A percentile compares a stretch with the other conserved stretches of the same genome.
phyloP scores from a whole-genome alignment of 768 basidiomycete species.

The Rhizopogon roseolus region DNA sequence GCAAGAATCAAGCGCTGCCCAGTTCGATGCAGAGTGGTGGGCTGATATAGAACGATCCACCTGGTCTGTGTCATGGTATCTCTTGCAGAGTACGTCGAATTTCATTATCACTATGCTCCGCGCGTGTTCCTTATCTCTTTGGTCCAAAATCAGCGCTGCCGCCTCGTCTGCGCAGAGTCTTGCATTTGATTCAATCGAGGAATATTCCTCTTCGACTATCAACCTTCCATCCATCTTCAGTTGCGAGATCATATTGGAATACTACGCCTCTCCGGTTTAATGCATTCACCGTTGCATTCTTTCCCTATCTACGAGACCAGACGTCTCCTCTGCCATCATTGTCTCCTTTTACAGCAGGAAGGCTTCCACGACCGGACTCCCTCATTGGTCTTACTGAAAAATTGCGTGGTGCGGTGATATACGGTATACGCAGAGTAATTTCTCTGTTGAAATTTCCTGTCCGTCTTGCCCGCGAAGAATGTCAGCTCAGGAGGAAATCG shows the following conservation, averaged over 20 bases:
- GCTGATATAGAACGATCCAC: constrained; percentile 59
- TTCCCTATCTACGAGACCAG: constrained; percentile 53
- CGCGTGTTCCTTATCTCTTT: not conserved
- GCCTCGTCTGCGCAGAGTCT: constrained; percentile 24
- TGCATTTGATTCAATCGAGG: constrained; percentile 37
- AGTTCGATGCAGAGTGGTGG: constrained; percentile 87
- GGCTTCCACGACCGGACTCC: constrained; percentile 2
- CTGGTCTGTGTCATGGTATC: constrained; percentile 51
- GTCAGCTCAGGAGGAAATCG: constrained; percentile 49
- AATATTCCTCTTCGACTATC: constrained; percentile 44
- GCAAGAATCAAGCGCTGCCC: constrained; percentile 61
- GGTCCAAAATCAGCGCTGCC: constrained; percentile 17
- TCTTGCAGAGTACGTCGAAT: constrained; percentile 68
- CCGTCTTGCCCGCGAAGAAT: constrained; percentile 63
- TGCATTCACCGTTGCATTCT: constrained; percentile 52
- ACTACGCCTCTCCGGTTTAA: constrained; percentile 40
- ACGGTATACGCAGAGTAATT: constrained; percentile 8
- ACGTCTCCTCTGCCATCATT: constrained; percentile 19
- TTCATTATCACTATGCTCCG: not conserved
- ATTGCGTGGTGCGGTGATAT: constrained; percentile 6
- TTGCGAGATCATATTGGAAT: constrained; percentile 47
- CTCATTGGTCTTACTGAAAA: constrained; percentile 6
- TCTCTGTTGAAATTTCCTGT: constrained; percentile 43
- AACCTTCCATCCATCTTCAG: constrained; percentile 40
- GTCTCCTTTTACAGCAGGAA: constrained; percentile 4